Evolutionary conservation across 2,329 filamentous ascomycete species (phyloP).

Genomic region (Ophiostoma ulmi): DNA sequence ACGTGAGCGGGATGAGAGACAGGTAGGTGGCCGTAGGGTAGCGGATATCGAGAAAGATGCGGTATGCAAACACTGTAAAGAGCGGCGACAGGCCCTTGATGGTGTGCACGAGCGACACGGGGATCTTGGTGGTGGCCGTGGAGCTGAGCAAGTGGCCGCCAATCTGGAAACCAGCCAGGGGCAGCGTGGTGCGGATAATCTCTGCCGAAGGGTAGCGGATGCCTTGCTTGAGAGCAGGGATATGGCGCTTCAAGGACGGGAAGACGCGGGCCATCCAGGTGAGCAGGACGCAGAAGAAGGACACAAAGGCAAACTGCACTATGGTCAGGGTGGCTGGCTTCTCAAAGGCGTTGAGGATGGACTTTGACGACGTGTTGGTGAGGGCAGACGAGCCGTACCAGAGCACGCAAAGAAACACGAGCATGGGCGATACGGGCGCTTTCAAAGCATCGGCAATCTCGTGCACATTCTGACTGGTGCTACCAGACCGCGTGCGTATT

Average conservation of each 20-base stretch:
- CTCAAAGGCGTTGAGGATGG: constrained; percentile 85
- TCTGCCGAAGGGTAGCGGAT: constrained; percentile 76
- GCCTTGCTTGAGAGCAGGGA: constrained; percentile 77
- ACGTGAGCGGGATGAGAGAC: constrained; percentile 81
- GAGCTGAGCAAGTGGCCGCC: constrained; percentile 90
- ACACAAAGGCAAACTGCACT: constrained; percentile 90
- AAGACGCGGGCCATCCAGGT: constrained; percentile 70
- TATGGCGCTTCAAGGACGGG: constrained; percentile 61
- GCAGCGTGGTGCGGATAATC: constrained; percentile 81
- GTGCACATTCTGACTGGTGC: constrained; percentile 86
- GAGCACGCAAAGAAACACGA: constrained; percentile 79
- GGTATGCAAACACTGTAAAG: constrained; percentile 91
- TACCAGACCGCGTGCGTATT: constrained; percentile 73
- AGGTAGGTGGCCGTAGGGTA: constrained; percentile 85
- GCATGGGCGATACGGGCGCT: constrained; percentile 79
- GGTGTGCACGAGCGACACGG: constrained; percentile 93
- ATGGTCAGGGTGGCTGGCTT: constrained; percentile 89
- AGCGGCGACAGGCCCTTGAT: constrained; percentile 96
- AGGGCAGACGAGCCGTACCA: constrained; percentile 96
- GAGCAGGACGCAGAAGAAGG: constrained; percentile 75
- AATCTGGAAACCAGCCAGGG: constrained; percentile 87
- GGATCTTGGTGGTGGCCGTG: constrained; percentile 88
- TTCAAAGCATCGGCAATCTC: constrained; percentile 88
- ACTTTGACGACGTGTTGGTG: constrained; percentile 96
- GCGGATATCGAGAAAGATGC: constrained; percentile 78